Percentiles rank a stretch among this genome's conserved stretches.
Conservation (phyloP, 495 filamentous ascomycete species). For the Schizothecium vesticola region DNA sequence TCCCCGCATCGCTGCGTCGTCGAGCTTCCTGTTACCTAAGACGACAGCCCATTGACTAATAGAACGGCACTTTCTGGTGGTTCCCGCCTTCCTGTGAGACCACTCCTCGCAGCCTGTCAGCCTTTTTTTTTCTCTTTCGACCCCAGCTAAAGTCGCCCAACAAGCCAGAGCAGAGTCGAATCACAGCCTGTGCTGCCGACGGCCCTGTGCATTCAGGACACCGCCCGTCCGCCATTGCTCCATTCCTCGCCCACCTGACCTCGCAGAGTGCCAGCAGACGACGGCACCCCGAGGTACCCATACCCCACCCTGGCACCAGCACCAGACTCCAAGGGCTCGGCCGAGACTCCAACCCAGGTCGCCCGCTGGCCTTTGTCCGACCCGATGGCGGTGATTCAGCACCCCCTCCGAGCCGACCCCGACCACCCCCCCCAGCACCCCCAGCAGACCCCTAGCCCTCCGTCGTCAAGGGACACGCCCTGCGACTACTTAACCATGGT, state of each 20-base stretch:
- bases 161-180: not conserved
- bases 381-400: slow-evolving; percentile 25
- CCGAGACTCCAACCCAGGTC: slow-evolving; percentile 13
- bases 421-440: slow-evolving; percentile 16
- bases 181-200: not conserved
- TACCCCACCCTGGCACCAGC: slow-evolving; percentile 14
- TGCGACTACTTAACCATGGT: slow-evolving; percentile 30
- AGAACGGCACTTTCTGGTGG: slow-evolving; percentile 31
- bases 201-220: not conserved
- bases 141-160: not conserved
- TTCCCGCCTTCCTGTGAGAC: slow-evolving; percentile 23
- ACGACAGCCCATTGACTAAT: slow-evolving; percentile 44
- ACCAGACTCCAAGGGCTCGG: slow-evolving; percentile 21
- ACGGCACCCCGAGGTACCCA: not conserved
- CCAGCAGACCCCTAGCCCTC: slow-evolving; percentile 11
- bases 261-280: not conserved
- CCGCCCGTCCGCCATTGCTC: not conserved
- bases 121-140: not conserved
- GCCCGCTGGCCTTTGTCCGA: slow-evolving; percentile 9
- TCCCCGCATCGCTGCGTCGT: slow-evolving; percentile 40
- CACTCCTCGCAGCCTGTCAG: slow-evolving; percentile 9
- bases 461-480: slow-evolving; percentile 16
- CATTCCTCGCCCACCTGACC: not conserved
- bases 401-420: slow-evolving; percentile 6
- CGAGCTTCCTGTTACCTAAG: slow-evolving; percentile 45